phyloP scores from a whole-genome alignment of 129 eudicot genomes.

The Kitagawia praeruptora region DNA sequence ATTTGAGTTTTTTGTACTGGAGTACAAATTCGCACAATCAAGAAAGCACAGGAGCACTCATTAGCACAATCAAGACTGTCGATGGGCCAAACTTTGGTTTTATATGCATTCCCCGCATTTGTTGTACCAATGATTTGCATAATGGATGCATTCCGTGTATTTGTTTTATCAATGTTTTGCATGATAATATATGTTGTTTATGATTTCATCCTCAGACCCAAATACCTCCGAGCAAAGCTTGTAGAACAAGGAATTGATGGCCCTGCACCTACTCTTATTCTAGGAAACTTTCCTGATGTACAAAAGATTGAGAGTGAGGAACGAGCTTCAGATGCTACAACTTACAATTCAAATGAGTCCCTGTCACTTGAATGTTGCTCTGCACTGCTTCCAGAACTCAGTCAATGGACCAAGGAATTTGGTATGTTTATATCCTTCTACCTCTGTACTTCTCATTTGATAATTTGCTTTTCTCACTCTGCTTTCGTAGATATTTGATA shows the following conservation, averaged over 20 bases:
- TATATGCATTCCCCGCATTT: not conserved
- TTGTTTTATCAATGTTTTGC: not conserved
- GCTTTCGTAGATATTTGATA: not conserved
- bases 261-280: not conserved
- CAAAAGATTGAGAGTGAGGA: not conserved
- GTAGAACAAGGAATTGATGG: constrained; percentile 1
- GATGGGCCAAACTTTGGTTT: not conserved
- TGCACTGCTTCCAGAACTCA: not conserved
- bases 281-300: constrained; percentile 6
- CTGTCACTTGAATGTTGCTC: constrained; percentile 6
- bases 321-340: not conserved
- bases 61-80: not conserved
- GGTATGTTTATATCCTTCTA: not conserved
- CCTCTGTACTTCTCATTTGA: not conserved
- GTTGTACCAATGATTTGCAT: not conserved
- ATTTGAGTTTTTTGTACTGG: no score
- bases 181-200: not conserved
- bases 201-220: not conserved
- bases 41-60: no score
- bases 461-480: not conserved
- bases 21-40: not conserved
- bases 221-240: not conserved
- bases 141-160: not conserved
- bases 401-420: constrained; percentile 6
- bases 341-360: not conserved